Evolutionary conservation across 179 eudicot genomes (phyloP), one percentile per base, ranked within the genome.

Genomic region (Beta macrorhiza): DNA sequence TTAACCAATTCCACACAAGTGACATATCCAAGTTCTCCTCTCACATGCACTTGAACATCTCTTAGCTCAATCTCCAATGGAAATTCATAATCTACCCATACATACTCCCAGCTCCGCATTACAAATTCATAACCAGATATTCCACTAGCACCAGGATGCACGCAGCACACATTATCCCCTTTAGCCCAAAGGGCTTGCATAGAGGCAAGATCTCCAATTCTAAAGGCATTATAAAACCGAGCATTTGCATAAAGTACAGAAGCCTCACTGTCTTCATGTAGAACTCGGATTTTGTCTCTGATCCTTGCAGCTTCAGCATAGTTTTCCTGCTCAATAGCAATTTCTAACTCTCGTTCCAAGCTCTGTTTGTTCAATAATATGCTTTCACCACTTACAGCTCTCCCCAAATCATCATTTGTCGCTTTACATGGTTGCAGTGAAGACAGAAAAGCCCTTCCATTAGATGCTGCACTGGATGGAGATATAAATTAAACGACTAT

Each of bases 61-160:
- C 91, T 92, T 47, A 92, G 79, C 89, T 96, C 92, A 64, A 96
- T 94, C 65, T 90, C 90, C 32, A 96, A 74, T 0, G 99, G 99
- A 76, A 96, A 96, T 8, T 94, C 97, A 45, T 96, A 92, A 63
- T 96, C 93, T 0, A 92, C 91, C 97, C 96, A 94, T 2, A 96
- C 99, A 76, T 91, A 91, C 75, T 96, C 99, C 99, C 99, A 96
- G 83, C 99, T 96, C 52, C 94, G 95, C 96, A 96, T 94, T 10
- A 96, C 94, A 44, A 90, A 91, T 58, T 96, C 99, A 74, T 92
- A 89, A 37, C 99, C 96, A 5, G 96, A 90, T 55, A 96, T 96
- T 74, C 98, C 96, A 78, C 97, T 92, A 0, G 97, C 93, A 78
- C 99, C 99, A 0, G 99, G 98, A 83, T 96, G 99, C 16, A 96